Base-by-base conservation (phyloP, 176 grass and related monocot genomes). In the Raddia distichophylla region DNA sequence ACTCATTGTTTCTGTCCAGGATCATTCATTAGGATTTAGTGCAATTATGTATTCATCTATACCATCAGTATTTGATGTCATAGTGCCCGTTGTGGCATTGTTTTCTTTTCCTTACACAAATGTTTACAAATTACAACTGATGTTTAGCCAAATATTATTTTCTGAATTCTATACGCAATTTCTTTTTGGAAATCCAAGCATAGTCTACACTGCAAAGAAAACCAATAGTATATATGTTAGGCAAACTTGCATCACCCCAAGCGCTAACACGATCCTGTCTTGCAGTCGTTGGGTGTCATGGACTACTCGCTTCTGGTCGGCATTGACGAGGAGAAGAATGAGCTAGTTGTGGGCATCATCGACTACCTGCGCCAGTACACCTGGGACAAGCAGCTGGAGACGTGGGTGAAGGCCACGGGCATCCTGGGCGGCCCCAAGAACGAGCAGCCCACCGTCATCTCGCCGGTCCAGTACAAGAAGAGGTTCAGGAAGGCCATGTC, bases 401-500 rank as follows among this genome's bases (percentile, higher is more conserved):
- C 92, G 8, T 94, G 90, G 92, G 95, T 98, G 76, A 98, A 98
- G 76, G 84, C 95, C 27, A 84, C 95, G 2, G 95, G 95, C 76
- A 95, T 98, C 67, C 89, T 98, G 17, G 95, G 92, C 0, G 95
- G 92, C 13, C 86, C 90, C 0, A 98, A 91, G 82, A 91, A 98
- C 37, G 87, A 87, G 27, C 48, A 86, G 2, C 95, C 95, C 22
- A 98, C 95, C 9, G 83, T 98, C 18, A 88, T 98, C 68, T 98
- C 90, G 19, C 92, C 92, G 2, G 43, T 89, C 52, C 90, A 93
- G 74, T 98, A 98, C 67, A 98, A 95, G 84, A 94, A 84, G 86
- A 88, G 95, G 74, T 98, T 98, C 75, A 82, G 95, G 85, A 98
- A 95, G 71, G 95, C 95, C n/a, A 95, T 98, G 92, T 91, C 90